Evolutionary conservation across 345 rosid genomes (phyloP), one percentile per base, ranked within the genome.

Genomic region (Citrus mangshanensis): DNA sequence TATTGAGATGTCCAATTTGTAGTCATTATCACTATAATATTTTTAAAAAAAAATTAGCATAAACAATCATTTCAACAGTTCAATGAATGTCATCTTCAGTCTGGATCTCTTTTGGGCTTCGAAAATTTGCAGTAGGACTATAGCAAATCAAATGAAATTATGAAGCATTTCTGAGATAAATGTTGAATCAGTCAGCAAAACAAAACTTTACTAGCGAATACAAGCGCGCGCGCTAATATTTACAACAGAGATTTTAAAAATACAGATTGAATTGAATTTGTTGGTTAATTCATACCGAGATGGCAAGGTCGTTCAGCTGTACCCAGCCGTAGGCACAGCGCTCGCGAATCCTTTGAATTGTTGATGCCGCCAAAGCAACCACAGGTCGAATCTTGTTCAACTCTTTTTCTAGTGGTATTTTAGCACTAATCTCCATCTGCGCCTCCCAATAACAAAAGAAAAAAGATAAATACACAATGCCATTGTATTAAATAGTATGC

Each of bases 261-360:
- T 42, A 42, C 16, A 42, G 49, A 42, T 3, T 42, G 49, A 42
- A 42, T 12, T 10, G 49, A 10, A 27, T n/a, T n/a, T 1, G 27
- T n/a, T 22, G 30, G 13, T 24, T 14, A 51, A 34, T 18, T 77
- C 35, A 51, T 13, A 87, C 73, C 0, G 84, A 49, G 22, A 88
- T 64, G 64, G 73, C 22, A n/a, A 90, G 87, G 55, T 87, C 85
- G 25, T 70, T 83, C 74, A 95, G 79, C 79, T 81, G 93, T 16
- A 96, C 74, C 99, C 98, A 94, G 42, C 98, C 98, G 76, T 88
- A 96, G 22, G 93, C 97, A 82, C 95, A 89, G 24, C 93, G 91
- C 59, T 96, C 93, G 72, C 98, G 82, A 0, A 82, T 82, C 76
- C 84, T 81, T 77, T 85, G 88, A 75, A 90, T 81, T 0, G 83